Evolutionary conservation across 192 early-diverging fungal genomes (phyloP).

Genomic region (Phycomyces nitens): DNA sequence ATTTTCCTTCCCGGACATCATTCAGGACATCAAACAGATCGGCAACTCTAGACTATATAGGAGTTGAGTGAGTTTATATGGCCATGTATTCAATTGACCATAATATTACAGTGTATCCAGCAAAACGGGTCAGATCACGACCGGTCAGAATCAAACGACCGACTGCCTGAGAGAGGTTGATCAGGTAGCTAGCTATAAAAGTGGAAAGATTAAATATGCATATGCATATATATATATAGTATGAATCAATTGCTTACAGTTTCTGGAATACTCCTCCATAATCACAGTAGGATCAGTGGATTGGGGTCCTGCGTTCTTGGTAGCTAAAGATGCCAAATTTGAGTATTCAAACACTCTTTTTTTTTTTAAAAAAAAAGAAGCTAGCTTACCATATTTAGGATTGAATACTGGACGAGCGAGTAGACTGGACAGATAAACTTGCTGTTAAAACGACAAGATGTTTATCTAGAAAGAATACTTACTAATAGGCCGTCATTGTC

Average conservation of each 20-base stretch:
- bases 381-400: constrained; percentile 46
- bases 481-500: constrained; percentile 66
- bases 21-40: constrained; percentile 56
- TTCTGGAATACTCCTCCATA: constrained; percentile 59
- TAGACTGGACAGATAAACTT: constrained; percentile 43
- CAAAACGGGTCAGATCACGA: constrained; percentile 61
- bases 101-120: constrained; percentile 50
- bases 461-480: constrained; percentile 20
- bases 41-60: constrained; percentile 46
- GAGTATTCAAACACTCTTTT: neutral
- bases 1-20: constrained; percentile 53
- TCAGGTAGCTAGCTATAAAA: constrained; percentile 52
- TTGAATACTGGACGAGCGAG: constrained; percentile 60
- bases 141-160: constrained; percentile 60
- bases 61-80: neutral
- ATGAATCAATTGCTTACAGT: constrained; percentile 40
- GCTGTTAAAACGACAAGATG: constrained; percentile 1
- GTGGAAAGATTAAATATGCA: neutral
- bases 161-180: constrained; percentile 62
- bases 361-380: neutral
- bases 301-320: constrained; percentile 49
- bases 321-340: constrained; percentile 33
- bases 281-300: constrained; percentile 52
- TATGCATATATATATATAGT: neutral
- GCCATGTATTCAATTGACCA: neutral